A percentile compares a stretch with the other conserved stretches of the same genome.
These are phyloP conservation scores for Lactarius quietus DNA, from an alignment of 768 basidiomycete species.

Conservation along the genomic window DNA sequence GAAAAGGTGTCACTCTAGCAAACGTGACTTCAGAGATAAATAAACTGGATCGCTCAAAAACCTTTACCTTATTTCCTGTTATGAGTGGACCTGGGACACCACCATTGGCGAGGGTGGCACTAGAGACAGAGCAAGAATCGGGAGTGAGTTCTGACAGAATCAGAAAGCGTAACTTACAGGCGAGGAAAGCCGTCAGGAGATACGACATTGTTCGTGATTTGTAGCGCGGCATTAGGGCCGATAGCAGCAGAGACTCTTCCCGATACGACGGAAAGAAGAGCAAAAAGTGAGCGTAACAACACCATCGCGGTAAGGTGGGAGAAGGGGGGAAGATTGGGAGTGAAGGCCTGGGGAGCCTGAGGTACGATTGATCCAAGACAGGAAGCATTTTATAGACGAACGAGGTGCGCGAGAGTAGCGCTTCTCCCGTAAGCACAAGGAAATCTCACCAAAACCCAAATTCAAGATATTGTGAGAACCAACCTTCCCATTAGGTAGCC, in stretches of 20 bases:
- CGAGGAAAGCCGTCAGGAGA: slow-evolving; percentile 28
- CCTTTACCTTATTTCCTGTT: slow-evolving; percentile 32
- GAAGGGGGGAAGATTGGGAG: no score
- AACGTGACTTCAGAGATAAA: slow-evolving; percentile 27
- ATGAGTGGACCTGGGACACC: slow-evolving; percentile 46
- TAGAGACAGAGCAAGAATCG: slow-evolving; percentile 15
- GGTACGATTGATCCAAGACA: no score
- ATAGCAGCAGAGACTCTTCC: slow-evolving; percentile 17
- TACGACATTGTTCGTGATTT: slow-evolving; percentile 23
- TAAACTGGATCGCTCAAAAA: background rate
- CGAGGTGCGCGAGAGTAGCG: no score
- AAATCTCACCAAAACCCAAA: no score
- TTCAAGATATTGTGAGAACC: no score
- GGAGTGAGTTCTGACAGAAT: background rate
- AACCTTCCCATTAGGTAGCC: no score
- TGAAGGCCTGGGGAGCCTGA: background rate
- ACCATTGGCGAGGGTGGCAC: slow-evolving; percentile 42
- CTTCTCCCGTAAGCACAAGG: no score
- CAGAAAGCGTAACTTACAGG: background rate
- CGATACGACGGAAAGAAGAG: slow-evolving; percentile 2
- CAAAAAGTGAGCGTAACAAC: background rate
- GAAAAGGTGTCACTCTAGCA: slow-evolving; percentile 36
- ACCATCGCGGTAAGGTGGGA: background rate
- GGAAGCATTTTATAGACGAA: no score
- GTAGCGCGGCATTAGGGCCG: slow-evolving; percentile 27